Conservation (phyloP, 2,329 filamentous ascomycete genomes). For the Sporothrix luriei region DNA sequence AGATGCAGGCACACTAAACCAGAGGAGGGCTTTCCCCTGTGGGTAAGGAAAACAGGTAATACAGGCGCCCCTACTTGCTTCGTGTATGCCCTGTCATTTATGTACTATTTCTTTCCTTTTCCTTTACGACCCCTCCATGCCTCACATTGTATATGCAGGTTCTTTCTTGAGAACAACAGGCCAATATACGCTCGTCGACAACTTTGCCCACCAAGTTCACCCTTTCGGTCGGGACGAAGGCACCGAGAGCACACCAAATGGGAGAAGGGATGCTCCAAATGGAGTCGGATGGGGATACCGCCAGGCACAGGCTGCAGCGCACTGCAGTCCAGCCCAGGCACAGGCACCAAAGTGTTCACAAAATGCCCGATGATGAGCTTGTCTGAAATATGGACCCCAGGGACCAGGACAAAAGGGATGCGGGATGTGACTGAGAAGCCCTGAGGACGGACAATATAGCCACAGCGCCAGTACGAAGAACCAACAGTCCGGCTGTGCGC, state of each 20-base stretch:
- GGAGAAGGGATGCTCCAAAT: background rate
- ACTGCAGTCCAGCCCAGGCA: background rate
- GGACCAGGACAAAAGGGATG: conserved; percentile 2
- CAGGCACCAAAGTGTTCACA: background rate
- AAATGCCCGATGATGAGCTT: conserved; percentile 24
- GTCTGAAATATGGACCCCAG: conserved; percentile 3
- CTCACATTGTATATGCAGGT: conserved; percentile 4
- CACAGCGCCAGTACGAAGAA: background rate
- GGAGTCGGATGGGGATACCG: background rate
- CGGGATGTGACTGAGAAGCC: background rate
- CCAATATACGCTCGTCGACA: background rate
- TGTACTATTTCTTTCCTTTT: background rate
- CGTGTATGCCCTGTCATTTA: background rate
- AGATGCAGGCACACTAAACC: background rate
- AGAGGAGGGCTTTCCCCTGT: background rate
- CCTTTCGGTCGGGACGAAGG: background rate
- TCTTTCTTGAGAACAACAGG: background rate
- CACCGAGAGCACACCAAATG: background rate
- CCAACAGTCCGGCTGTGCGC: too few relatives aligned
- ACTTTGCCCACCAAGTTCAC: background rate
- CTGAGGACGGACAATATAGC: background rate
- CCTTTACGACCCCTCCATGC: conserved; percentile 6
- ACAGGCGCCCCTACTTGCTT: conserved; percentile 9
- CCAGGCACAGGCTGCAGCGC: background rate
- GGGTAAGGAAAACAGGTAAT: background rate